Evolutionary conservation across 257 asterid species (phyloP).

Genomic region (Mitragyna speciosa): DNA sequence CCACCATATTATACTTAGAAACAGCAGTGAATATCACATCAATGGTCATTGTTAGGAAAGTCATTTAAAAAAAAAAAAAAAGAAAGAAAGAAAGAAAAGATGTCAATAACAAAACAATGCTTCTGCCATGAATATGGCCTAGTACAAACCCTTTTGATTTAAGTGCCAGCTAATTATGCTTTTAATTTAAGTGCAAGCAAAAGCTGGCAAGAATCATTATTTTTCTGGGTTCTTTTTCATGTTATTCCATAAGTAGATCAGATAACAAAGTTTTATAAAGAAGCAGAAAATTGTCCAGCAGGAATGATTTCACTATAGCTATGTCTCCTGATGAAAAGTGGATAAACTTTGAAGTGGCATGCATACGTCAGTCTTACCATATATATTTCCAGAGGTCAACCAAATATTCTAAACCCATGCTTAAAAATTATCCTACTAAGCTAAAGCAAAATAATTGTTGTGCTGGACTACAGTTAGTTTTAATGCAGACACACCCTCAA

Average conservation of each 20-base stretch:
- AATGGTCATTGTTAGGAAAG: background rate
- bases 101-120: background rate
- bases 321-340: background rate
- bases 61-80: too few species aligned
- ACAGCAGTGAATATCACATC: background rate
- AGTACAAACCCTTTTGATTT: background rate
- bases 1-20: background rate
- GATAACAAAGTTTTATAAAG: too few species aligned
- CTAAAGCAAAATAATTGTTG: background rate
- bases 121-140: background rate
- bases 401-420: too few species aligned
- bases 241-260: background rate
- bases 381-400: background rate
- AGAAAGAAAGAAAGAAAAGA: too few species aligned
- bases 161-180: background rate
- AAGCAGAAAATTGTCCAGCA: background rate
- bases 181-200: background rate
- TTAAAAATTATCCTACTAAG: too few species aligned
- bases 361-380: background rate
- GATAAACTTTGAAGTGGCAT: background rate
- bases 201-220: background rate
- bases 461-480: background rate
- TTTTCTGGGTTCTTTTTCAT: background rate
- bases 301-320: background rate
- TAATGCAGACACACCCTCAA: background rate